Evolutionary conservation across 2,329 filamentous ascomycete genomes (phyloP), one percentile per base, ranked within the genome.

Genomic region (Coccinonectria pachysandricola): DNA sequence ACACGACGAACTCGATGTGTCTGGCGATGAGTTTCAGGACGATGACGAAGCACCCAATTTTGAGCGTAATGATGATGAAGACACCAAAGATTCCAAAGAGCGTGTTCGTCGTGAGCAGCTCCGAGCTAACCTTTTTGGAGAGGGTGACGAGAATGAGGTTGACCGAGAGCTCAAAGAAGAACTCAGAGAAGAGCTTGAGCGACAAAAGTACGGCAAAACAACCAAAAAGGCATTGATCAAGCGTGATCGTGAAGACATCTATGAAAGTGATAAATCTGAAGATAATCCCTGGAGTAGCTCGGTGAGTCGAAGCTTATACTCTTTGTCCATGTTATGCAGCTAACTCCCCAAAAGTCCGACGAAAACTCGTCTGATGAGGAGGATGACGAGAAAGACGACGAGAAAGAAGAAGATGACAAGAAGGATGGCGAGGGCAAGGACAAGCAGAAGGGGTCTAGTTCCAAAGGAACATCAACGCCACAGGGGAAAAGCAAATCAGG

Each of bases 241-340:
- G 57, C 72, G 83, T 27, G 91, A 95, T 55, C 81, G 84, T 53
- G 83, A 92, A 41, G 78, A 75, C 39, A 81, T 91, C 36, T 94
- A 94, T 48, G 82, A 83, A 44, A 80, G 75, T 39, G 82, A 84
- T 23, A 51, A 65, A 11, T 64, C 61, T 6, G 57, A 65, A 24
- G 52, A 57, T 8, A 57, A 59, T 9, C 55, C 55, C 14, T 59
- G 55, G 55, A 55, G 46, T 26, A 57, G 52, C 26, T 57, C 54
- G 19, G 55, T 58, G 49, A 39, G 46, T 26, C 12, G 4, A 2
- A 17, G 4, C 15, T 10, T 10, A 14, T 9, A 12, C 12, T 20
- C 8, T 21, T 6, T 15, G 15, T 8, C 5, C 6, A 13, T 10
- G 19, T 7, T 18, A 21, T 23, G 21, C 47, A 53, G 32, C 53